These are phyloP conservation scores for Mytilinidion resinicola DNA, from an alignment of 495 filamentous ascomycete species.

Conservation along the genomic window DNA sequence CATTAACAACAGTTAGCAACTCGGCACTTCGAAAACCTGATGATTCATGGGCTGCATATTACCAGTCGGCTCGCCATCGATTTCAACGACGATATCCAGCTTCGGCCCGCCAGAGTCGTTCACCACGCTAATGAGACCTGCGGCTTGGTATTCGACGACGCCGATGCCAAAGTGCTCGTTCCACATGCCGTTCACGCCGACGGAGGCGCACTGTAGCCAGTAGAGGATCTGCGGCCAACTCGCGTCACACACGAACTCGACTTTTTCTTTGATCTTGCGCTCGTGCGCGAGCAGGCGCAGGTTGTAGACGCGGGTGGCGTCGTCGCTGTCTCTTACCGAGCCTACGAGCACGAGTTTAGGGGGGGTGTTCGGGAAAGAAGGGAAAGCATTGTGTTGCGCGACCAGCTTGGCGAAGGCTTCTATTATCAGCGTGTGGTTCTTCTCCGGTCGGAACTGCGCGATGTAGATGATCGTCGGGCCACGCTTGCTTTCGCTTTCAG, in stretches of 20 bases:
- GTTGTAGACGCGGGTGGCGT: constrained; percentile 84
- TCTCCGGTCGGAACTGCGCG: constrained; percentile 94
- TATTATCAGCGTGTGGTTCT: constrained; percentile 83
- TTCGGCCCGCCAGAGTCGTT: constrained; percentile 89
- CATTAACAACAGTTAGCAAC: neutral
- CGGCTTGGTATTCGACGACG: constrained; percentile 96
- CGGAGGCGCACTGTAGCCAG: constrained; percentile 63
- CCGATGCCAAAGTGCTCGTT: constrained; percentile 99
- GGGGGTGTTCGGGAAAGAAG: constrained; percentile 5
- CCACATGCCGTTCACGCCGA: constrained; percentile 98
- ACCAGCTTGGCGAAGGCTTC: constrained; percentile 59
- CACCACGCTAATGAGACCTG: constrained; percentile 83
- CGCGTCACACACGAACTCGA: constrained; percentile 83
- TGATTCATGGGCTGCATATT: neutral
- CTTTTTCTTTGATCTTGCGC: constrained; percentile 70
- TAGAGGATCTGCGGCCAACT: constrained; percentile 77
- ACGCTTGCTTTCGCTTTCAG: constrained; percentile 57
- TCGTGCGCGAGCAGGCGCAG: constrained; percentile 84
- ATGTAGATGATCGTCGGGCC: constrained; percentile 77
- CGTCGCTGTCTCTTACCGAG: constrained; percentile 73
- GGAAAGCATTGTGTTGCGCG: constrained; percentile 4
- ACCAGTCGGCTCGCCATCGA: constrained; percentile 71
- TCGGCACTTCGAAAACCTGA: neutral
- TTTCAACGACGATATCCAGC: constrained; percentile 77
- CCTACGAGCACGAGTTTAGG: constrained; percentile 77